Evolutionary conservation across 805 yeast species (phyloP), one percentile per base, ranked within the genome.

Genomic region (Candida succiphila): DNA sequence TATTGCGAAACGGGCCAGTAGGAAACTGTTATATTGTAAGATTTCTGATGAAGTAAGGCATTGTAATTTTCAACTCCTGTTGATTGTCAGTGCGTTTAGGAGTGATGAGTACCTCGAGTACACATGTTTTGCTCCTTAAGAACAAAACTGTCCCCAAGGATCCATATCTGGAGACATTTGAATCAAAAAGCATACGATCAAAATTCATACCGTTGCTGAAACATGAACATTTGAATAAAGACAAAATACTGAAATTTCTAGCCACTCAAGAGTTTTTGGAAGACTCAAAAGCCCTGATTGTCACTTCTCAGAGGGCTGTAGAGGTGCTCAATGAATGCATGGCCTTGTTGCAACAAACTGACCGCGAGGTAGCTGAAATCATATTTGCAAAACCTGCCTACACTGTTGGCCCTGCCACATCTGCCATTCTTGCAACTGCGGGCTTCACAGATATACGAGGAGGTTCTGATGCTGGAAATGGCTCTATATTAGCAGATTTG

Each of bases 391-490:
- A 75, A 44, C 71, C 77, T 0, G 78, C 80, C 0, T 89, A 77
- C 48, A 85, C 96, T 0, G 96, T 89, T 5, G 97, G 97, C 0
- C 95, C 95, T 1, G 87, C 95, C 0, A 89, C 97, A 0, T 69
- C 68, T 15, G 60, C 61, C 13, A 72, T 80, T 14, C 53, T 89
- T 10, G 38, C 50, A 3, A 59, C 62, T 6, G 53, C 75, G 21
- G 96, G 95, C 1, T 89, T 87, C 49, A 48, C 36, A 1, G 69
- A 73, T 38, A 69, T 89, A 0, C 56, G 73, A 36, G 95, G 96
- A 3, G 95, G 89, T 1, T 58, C 52, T 1, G 52, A 69, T 7
- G 86, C 94, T 2, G 96, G 96, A 0, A 86, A 85, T 53, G 96
- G 96, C 1, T 57, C 67, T 5, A 59, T 69, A 1, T 57, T 89